Base-by-base conservation (phyloP, 805 yeast genomes). In the Ogataea pignaliae region DNA sequence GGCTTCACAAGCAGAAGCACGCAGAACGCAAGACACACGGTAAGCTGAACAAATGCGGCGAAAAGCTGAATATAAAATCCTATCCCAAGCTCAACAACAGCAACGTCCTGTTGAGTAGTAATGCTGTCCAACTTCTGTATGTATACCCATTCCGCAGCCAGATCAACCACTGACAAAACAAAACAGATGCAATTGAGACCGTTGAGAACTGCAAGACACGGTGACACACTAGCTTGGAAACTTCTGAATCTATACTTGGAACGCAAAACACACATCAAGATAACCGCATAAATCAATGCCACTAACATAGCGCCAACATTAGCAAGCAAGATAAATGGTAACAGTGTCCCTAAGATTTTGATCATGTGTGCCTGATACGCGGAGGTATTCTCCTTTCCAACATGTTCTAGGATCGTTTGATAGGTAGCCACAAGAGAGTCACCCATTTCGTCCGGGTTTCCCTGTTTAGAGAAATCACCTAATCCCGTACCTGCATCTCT, bases 401-500 rank as follows among this genome's bases (percentile, higher is more conserved):
- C 46, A 21, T 62, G 63, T n/a, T 56, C 48, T 16, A 69, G 51
- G 1, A 64, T 55, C 17, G 64, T 60, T 16, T 66, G 65, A 54
- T 70, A 74, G 1, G 72, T 69, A 10, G 59, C 51, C 12, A 67
- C 70, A 45, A 75, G 63, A 18, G 73, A 64, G 16, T 68, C 61
- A 2, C 76, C 73, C 49, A 72, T 58, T 10, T 54, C 56, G 3
- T 57, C 58, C 4, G 73, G 61, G 48, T 73, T 66, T 6, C 71
- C 66, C 44, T 66, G 55, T 39, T 64, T 63, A 3, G 79, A 68
- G 21, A 71, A 56, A 21, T 57, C 55, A 10, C 71, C 73, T 34
- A 75, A 58, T 48, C 72, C 78, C 2, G 60, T 61, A 3, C 78
- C 80, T 11, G 79, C 66, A 57, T 79, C 84, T 44, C 71, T 65